Percentiles rank a stretch among this genome's conserved stretches.
Evolutionary conservation across 306 rosid species (phyloP).

Genomic region (Oemleria cerasiformis): DNA sequence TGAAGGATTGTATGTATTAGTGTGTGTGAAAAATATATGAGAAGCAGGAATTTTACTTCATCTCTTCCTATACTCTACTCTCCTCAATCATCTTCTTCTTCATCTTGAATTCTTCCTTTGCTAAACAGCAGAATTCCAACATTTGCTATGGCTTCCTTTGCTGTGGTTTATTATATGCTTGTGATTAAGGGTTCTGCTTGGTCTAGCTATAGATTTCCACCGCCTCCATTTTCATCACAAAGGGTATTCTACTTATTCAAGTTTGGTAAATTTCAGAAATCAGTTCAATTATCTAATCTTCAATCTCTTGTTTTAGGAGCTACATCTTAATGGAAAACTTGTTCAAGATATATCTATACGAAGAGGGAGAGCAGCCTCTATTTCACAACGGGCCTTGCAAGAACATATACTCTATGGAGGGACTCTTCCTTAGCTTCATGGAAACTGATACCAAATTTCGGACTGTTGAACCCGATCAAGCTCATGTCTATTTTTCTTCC

Average conservation of each 20-base stretch:
- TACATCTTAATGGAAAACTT: slow-evolving; percentile 50
- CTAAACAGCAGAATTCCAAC: no score
- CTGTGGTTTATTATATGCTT: slow-evolving; percentile 12
- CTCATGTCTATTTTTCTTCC: slow-evolving; percentile 62
- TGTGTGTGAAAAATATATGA: no score
- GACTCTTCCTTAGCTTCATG: slow-evolving; percentile 50
- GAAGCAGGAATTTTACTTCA: no score
- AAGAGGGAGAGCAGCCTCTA: slow-evolving; percentile 63
- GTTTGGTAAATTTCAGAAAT: not conserved
- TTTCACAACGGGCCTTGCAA: slow-evolving; percentile 66
- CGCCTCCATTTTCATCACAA: not conserved
- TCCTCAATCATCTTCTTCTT: no score
- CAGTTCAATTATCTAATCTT: no score
- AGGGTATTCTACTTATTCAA: not conserved
- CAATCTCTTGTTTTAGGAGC: slow-evolving; percentile 32
- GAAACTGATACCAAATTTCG: slow-evolving; percentile 38
- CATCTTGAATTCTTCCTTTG: no score
- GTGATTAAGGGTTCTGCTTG: slow-evolving; percentile 3
- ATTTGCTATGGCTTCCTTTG: slow-evolving; percentile 18
- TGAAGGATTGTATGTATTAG: no score
- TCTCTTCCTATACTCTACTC: no score
- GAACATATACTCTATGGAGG: slow-evolving; percentile 63
- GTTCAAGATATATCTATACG: slow-evolving; percentile 52
- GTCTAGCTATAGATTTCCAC: not conserved
- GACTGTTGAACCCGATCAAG: slow-evolving; percentile 50